These are phyloP conservation scores for Solanum infundibuliforme DNA, from an alignment of 257 asterid species.

Conservation along the genomic window DNA sequence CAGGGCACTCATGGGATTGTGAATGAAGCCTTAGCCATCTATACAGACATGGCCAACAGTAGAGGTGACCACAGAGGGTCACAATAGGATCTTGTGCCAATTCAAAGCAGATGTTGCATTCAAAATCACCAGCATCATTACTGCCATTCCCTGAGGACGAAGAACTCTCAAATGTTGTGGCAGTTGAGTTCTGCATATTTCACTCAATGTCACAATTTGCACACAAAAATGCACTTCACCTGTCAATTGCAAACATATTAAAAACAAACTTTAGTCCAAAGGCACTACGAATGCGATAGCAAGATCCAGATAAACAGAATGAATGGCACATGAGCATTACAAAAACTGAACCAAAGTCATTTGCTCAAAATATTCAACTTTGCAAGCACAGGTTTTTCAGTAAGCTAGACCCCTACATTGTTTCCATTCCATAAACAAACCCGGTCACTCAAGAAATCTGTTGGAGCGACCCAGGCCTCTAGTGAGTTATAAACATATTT, in stretches of 20 bases:
- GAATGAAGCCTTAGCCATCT: conserved; percentile 86
- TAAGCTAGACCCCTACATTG: background rate
- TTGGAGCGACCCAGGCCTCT: background rate
- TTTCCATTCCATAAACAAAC: background rate
- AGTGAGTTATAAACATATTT: background rate
- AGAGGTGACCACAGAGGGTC: conserved; percentile 92
- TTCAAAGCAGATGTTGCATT: conserved; percentile 87
- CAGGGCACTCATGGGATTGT: conserved; percentile 78
- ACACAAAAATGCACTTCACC: conserved; percentile 8
- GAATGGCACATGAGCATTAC: background rate
- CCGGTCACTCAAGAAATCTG: background rate
- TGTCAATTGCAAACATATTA: background rate
- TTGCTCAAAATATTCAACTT: background rate
- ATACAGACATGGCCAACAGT: conserved; percentile 94
- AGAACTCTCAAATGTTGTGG: conserved; percentile 16
- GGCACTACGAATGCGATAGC: background rate
- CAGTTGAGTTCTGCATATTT: conserved; percentile 16
- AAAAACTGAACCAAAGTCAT: background rate
- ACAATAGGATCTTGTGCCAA: conserved; percentile 83
- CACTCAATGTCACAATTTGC: background rate
- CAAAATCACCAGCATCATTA: conserved; percentile 53
- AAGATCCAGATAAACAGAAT: background rate
- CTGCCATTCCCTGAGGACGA: conserved; percentile 26
- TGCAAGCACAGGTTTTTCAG: background rate
- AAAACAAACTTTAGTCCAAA: background rate